Evolutionary conservation across 2,329 filamentous ascomycete genomes (phyloP).

Genomic region (Fusarium anguioides): DNA sequence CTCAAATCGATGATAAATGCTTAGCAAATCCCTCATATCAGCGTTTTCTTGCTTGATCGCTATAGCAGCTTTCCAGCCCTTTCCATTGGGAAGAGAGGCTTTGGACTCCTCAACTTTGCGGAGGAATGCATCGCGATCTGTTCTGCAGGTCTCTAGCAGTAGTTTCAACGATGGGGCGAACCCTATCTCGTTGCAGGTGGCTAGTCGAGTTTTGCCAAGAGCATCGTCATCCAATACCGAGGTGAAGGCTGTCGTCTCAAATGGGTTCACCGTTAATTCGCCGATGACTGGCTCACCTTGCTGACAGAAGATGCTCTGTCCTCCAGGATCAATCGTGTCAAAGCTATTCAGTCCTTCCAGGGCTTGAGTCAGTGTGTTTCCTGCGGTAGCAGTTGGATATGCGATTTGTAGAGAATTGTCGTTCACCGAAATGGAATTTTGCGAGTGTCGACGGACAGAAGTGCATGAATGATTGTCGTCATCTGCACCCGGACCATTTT

Average conservation of each 20-base stretch:
- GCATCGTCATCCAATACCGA: not conserved
- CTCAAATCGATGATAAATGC: slow-evolving; percentile 16
- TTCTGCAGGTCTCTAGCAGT: not conserved
- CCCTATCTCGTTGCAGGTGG: not conserved
- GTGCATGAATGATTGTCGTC: too few relatives aligned
- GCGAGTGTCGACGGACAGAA: not conserved
- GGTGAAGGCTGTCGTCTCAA: not conserved
- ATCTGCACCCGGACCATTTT: too few relatives aligned
- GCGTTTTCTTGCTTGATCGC: slow-evolving; percentile 12
- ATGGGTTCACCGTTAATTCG: not conserved
- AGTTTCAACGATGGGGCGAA: not conserved
- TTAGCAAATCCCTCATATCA: slow-evolving; percentile 9
- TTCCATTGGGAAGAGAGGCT: slow-evolving; percentile 3
- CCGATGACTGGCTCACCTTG: too few relatives aligned
- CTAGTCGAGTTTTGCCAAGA: not conserved
- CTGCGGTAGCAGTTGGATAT: too few relatives aligned
- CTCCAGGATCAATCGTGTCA: not conserved
- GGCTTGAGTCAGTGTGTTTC: not conserved
- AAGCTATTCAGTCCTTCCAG: not conserved
- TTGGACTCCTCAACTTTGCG: slow-evolving; percentile 11
- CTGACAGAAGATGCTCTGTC: not conserved
- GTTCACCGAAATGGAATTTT: not conserved
- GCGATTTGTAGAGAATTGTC: not conserved
- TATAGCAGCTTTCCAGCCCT: slow-evolving; percentile 14
- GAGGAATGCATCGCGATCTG: slow-evolving; percentile 4